phyloP scores from a whole-genome alignment of 176 grass and related monocot species.

The Eleusine coracana region DNA sequence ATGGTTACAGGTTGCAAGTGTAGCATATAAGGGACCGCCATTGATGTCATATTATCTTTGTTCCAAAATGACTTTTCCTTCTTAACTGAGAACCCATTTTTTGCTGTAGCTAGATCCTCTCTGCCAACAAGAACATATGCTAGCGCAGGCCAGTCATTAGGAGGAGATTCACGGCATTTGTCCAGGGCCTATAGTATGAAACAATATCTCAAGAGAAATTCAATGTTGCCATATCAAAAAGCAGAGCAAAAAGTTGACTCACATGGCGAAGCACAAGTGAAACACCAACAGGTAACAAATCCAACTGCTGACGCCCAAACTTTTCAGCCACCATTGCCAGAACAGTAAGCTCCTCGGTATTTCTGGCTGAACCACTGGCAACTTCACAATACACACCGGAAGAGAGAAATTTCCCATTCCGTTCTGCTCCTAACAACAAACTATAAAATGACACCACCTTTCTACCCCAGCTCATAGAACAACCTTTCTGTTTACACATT shows the following conservation, averaged over 20 bases:
- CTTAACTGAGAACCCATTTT: conserved; percentile 50
- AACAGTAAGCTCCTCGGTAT: conserved; percentile 75
- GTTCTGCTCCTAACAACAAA: conserved; percentile 88
- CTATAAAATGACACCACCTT: conserved; percentile 92
- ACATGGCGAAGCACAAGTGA: conserved; percentile 96
- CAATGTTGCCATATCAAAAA: conserved; percentile 28
- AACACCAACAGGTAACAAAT: conserved; percentile 83
- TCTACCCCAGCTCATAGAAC: conserved; percentile 74
- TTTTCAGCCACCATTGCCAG: conserved; percentile 93
- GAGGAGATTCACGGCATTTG: conserved; percentile 89
- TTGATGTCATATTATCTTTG: conserved; percentile 67
- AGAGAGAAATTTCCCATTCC: conserved; percentile 70
- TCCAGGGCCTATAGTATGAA: conserved; percentile 79
- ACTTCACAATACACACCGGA: conserved; percentile 92
- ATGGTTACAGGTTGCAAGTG: conserved; percentile 87
- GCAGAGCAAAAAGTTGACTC: conserved; percentile 37
- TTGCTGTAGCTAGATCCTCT: conserved; percentile 79
- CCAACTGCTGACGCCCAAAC: conserved; percentile 79
- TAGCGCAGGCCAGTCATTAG: conserved; percentile 77
- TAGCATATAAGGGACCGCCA: conserved; percentile 95
- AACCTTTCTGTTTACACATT: conserved; percentile 69
- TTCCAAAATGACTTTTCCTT: conserved; percentile 64
- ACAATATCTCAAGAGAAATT: conserved; percentile 34
- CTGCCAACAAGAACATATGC: conserved; percentile 92
- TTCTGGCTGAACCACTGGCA: conserved; percentile 82